Evolutionary conservation across 1,139 yeast genomes (phyloP).

Genomic region (Pichia sp.): DNA sequence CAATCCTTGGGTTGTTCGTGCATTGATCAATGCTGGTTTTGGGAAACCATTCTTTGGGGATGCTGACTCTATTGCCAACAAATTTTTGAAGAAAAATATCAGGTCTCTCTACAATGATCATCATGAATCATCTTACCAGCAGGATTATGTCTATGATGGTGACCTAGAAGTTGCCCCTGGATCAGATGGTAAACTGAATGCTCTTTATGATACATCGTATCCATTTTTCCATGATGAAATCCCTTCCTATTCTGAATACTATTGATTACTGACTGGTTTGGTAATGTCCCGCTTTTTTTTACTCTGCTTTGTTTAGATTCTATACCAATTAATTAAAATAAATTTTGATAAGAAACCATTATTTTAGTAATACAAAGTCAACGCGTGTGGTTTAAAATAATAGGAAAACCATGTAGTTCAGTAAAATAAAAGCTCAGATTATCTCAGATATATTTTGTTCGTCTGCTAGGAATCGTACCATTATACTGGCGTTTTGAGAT

Average conservation of each 20-base stretch:
- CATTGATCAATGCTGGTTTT: constrained; percentile 68
- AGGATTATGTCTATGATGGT: constrained; percentile 1
- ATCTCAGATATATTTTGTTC: too few species aligned
- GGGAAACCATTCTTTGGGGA: constrained; percentile 32
- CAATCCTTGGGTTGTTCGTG: constrained; percentile 82
- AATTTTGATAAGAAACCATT: too few species aligned
- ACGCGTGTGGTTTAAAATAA: too few species aligned
- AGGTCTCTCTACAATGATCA: not conserved
- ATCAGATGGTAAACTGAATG: constrained; percentile 32
- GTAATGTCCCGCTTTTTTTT: too few species aligned
- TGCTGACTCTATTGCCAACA: not conserved
- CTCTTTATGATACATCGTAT: constrained; percentile 56
- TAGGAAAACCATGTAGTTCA: too few species aligned
- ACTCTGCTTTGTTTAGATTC: not conserved
- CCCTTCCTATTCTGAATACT: constrained; percentile 42
- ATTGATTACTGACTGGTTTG: constrained; percentile 12
- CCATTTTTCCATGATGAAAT: constrained; percentile 86
- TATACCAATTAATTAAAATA: too few species aligned
- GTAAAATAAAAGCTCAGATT: too few species aligned
- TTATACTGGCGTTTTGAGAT: too few species aligned
- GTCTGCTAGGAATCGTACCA: too few species aligned
- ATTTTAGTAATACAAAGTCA: too few species aligned
- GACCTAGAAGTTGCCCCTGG: constrained; percentile 24
- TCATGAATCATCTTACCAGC: not conserved
- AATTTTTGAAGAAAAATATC: not conserved